These are phyloP conservation scores for Tolypocladium sp. DNA, from an alignment of 2,329 filamentous ascomycete genomes.

Conservation along the genomic window DNA sequence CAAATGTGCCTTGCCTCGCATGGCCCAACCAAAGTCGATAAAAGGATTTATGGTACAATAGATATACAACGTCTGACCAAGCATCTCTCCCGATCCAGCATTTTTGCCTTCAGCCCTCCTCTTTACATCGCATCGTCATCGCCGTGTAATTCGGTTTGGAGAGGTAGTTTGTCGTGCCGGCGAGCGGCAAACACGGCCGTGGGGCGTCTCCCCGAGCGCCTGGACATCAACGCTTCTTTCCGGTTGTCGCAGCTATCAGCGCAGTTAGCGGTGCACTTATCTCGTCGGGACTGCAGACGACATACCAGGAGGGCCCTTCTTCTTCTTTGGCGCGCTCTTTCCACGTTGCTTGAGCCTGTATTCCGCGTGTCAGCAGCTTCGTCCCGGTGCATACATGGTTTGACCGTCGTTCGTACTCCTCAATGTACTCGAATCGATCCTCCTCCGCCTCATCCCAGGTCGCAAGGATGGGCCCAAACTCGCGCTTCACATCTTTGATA, in stretches of 20 bases:
- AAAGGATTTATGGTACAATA: not conserved
- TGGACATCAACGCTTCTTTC: slow-evolving; percentile 19
- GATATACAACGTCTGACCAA: not conserved
- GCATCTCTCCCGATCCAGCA: not conserved
- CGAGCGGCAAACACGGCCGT: not conserved
- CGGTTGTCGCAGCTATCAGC: slow-evolving; percentile 14
- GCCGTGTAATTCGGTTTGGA: not conserved
- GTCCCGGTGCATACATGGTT: not conserved
- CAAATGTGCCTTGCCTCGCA: not conserved
- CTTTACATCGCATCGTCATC: not conserved
- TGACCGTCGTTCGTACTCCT: slow-evolving; percentile 38
- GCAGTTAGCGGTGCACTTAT: not conserved
- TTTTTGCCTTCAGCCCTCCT: not conserved
- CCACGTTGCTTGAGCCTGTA: slow-evolving; percentile 65
- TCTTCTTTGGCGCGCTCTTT: slow-evolving; percentile 86
- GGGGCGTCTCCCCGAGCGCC: not conserved
- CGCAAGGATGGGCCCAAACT: slow-evolving; percentile 56
- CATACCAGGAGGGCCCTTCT: slow-evolving; percentile 45
- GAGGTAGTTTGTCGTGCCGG: not conserved
- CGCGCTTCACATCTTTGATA: slow-evolving; percentile 63
- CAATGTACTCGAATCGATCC: slow-evolving; percentile 68
- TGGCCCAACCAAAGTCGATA: not conserved
- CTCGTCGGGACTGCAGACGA: not conserved
- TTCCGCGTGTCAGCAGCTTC: slow-evolving; percentile 17
- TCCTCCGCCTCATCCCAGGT: slow-evolving; percentile 70